Evolutionary conservation across 192 early-diverging fungal genomes (phyloP).

Genomic region (Piromyces finnis): DNA sequence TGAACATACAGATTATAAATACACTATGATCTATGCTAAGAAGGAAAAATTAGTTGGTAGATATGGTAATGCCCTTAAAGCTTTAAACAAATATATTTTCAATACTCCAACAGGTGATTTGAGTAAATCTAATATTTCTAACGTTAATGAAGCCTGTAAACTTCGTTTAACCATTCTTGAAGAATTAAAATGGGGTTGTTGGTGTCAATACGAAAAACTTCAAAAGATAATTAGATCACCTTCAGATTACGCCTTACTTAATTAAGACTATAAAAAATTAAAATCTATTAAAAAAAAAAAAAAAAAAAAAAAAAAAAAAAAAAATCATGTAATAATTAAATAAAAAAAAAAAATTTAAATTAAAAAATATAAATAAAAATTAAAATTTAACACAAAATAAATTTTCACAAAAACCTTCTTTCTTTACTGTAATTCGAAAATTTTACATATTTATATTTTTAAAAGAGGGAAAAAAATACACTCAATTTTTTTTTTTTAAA

Average conservation of each 20-base stretch:
- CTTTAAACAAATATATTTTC: constrained; percentile 46
- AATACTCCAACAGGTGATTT: constrained; percentile 11
- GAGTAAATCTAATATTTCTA: background rate
- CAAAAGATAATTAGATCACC: background rate
- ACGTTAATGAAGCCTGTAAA: background rate
- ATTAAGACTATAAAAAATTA: background rate
- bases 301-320: too few relatives aligned
- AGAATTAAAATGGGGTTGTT: background rate
- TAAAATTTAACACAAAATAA: too few relatives aligned
- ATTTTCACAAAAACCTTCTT: too few relatives aligned
- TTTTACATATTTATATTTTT: too few relatives aligned
- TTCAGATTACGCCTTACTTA: background rate
- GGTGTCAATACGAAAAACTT: background rate
- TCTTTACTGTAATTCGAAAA: too few relatives aligned
- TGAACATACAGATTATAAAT: constrained; percentile 24
- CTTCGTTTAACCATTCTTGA: background rate
- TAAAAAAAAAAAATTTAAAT: too few relatives aligned
- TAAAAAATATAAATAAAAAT: too few relatives aligned
- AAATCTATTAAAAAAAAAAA: too few relatives aligned
- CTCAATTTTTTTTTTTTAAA: too few relatives aligned
- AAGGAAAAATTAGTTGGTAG: constrained; percentile 24
- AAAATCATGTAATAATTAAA: too few relatives aligned
- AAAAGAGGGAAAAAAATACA: too few relatives aligned
- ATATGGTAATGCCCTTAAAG: constrained; percentile 51
- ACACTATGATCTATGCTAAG: constrained; percentile 34